Evolutionary conservation across 2,329 filamentous ascomycete genomes (phyloP).

Genomic region (Aspergillus costaricaensis): DNA sequence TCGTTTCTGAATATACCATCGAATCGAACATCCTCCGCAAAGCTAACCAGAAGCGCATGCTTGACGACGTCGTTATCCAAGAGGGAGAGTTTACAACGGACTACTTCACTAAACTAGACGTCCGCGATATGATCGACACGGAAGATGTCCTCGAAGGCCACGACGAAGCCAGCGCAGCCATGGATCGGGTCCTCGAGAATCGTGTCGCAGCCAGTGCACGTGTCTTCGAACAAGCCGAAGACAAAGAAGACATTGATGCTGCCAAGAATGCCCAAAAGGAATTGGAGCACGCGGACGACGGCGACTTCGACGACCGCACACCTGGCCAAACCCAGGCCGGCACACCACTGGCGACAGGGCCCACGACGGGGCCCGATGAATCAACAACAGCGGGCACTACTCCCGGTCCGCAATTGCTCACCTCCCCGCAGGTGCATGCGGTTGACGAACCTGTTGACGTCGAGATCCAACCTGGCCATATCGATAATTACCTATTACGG

Average conservation of each 20-base stretch:
- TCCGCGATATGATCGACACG: slow-evolving; percentile 67
- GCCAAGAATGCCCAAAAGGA: slow-evolving; percentile 88
- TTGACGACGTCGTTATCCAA: slow-evolving; percentile 97
- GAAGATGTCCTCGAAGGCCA: slow-evolving; percentile 59
- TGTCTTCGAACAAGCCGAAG: slow-evolving; percentile 85
- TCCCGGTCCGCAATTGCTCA: slow-evolving; percentile 14
- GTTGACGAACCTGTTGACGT: slow-evolving; percentile 35
- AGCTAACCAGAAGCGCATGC: slow-evolving; percentile 94
- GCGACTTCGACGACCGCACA: slow-evolving; percentile 74
- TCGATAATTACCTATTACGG: slow-evolving; percentile 75
- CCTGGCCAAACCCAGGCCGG: slow-evolving; percentile 36
- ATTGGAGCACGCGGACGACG: slow-evolving; percentile 78
- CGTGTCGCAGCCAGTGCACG: slow-evolving; percentile 66
- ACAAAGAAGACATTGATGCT: slow-evolving; percentile 85
- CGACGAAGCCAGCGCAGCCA: slow-evolving; percentile 75
- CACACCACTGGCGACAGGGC: slow-evolving; percentile 37
- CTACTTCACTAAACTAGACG: slow-evolving; percentile 78
- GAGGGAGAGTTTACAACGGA: slow-evolving; percentile 98
- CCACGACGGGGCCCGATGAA: slow-evolving; percentile 42
- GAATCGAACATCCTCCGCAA: slow-evolving; percentile 97
- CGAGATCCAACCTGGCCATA: slow-evolving; percentile 56
- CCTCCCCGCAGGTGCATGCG: slow-evolving; percentile 22
- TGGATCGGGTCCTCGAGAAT: slow-evolving; percentile 80
- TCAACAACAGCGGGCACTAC: slow-evolving; percentile 10
- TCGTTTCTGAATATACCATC: slow-evolving; percentile 91